Evolutionary conservation across 2,329 filamentous ascomycete genomes (phyloP), one percentile per base, ranked within the genome.

Genomic region (Colletotrichum acutatum): DNA sequence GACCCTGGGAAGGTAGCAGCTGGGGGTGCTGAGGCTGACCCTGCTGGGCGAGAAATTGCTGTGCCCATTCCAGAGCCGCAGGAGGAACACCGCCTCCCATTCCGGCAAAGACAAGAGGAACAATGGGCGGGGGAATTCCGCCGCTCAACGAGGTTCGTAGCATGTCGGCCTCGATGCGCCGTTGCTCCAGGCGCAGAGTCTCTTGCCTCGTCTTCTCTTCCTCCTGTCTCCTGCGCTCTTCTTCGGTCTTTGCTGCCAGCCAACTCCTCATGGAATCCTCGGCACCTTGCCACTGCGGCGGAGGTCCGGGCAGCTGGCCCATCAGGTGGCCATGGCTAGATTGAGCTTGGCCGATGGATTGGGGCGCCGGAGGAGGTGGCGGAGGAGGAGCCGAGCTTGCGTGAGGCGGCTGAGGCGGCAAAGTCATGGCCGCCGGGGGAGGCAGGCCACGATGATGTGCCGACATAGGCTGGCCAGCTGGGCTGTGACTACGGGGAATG

Each of bases 91-190:
- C 90, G 52, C 91, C 91, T 58, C 89, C 89, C 86, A 94, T 92
- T 56, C 92, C 91, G 14, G 91, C 90, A 81, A 95, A 95, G 28
- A 95, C 90, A 72, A 94, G 84, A 7, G 93, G 93, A 30, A 95
- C 88, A 87, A 95, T 90, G 46, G 91, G 88, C 14, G 93, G 92
- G 11, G 93, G 93, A 63, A 95, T 90, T 12, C 93, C 93, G 49
- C 91, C 90, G 66, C 88, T 86, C 66, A 95, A 81, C 2, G 92
- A 93, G 26, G 92, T 91, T 67, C 89, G 86, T 70, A 95, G 82
- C 83, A 95, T 95, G 58, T 91, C 91, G 78, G 92, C 89, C 81
- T 95, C 93, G 68, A 94, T 87, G 77, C 88, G 92, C 59, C 93
- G 87, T 82, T 94, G 93, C 82, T 95, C 93, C 37, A 95, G 82